These are phyloP conservation scores for Sugiyamaella qingdaonensis DNA, from an alignment of 805 yeast species.

Conservation along the genomic window DNA sequence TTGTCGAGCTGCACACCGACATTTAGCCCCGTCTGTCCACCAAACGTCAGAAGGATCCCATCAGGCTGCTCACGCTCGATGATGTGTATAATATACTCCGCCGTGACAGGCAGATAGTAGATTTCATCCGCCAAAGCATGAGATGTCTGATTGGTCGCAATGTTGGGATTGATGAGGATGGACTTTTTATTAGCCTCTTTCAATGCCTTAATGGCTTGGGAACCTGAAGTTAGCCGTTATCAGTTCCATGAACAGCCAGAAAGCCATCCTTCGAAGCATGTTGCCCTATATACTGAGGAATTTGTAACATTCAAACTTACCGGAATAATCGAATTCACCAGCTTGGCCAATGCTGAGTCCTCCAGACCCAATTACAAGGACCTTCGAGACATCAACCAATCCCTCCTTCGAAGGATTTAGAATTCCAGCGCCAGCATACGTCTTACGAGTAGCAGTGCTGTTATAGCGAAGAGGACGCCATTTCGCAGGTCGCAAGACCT, in stretches of 20 bases:
- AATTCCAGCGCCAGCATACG: constrained; percentile 37
- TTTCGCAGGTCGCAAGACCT: background rate
- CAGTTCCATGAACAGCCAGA: background rate
- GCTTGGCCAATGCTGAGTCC: constrained; percentile 98
- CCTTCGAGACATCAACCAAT: constrained; percentile 80
- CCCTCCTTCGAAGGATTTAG: constrained; percentile 29
- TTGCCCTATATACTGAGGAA: background rate
- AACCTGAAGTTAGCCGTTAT: constrained; percentile 43
- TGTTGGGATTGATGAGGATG: constrained; percentile 88
- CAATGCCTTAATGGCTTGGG: constrained; percentile 95
- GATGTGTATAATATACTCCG: constrained; percentile 92
- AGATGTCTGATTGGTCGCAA: constrained; percentile 95
- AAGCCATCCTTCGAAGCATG: background rate
- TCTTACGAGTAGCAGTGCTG: constrained; percentile 9
- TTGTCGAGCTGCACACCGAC: constrained; percentile 94
- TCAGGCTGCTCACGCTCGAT: constrained; percentile 96
- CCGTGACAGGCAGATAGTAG: constrained; percentile 92
- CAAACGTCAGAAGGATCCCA: constrained; percentile 92
- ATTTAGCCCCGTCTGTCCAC: constrained; percentile 97
- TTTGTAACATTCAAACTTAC: constrained; percentile 1
- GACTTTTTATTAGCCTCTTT: constrained; percentile 84
- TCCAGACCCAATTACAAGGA: constrained; percentile 93
- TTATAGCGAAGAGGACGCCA: background rate
- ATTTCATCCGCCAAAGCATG: constrained; percentile 94
- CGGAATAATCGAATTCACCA: constrained; percentile 93